Conservation (phyloP, 2,329 filamentous ascomycete species). For the Madurella fahalii region DNA sequence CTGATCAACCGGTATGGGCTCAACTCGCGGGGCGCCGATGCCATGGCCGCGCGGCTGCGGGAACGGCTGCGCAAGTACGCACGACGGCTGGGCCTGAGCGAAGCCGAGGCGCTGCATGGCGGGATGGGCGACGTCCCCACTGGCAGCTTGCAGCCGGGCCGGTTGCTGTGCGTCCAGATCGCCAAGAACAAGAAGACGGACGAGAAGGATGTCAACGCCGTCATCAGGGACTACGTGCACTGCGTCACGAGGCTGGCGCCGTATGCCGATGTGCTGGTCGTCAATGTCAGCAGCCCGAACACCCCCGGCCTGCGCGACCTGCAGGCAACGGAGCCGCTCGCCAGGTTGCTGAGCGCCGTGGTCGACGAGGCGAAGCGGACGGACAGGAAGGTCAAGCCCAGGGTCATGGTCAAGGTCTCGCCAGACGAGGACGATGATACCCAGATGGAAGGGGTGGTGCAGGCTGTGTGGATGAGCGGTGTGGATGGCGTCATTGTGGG, state of each 20-base stretch:
- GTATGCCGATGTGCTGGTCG: slow-evolving; percentile 94
- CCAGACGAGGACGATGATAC: slow-evolving; percentile 86
- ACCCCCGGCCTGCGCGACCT: slow-evolving; percentile 85
- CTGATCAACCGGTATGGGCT: slow-evolving; percentile 95
- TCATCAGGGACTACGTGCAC: slow-evolving; percentile 79
- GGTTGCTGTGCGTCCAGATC: slow-evolving; percentile 83
- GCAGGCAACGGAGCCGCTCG: slow-evolving; percentile 79
- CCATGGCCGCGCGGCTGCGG: slow-evolving; percentile 73
- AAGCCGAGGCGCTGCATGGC: slow-evolving; percentile 71
- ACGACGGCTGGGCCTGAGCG: slow-evolving; percentile 63
- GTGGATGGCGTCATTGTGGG: slow-evolving; percentile 96
- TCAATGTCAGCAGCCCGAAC: slow-evolving; percentile 96
- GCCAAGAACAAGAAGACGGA: slow-evolving; percentile 96
- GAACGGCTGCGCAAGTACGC: slow-evolving; percentile 77
- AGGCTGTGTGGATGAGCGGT: slow-evolving; percentile 76
- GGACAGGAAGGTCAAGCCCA: slow-evolving; percentile 67
- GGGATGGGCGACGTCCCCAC: slow-evolving; percentile 68
- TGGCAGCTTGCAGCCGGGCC: slow-evolving; percentile 71
- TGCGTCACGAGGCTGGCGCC: slow-evolving; percentile 78
- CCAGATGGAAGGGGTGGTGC: slow-evolving; percentile 83
- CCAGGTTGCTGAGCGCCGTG: slow-evolving; percentile 73
- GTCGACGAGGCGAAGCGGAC: slow-evolving; percentile 70
- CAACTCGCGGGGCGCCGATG: slow-evolving; percentile 85
- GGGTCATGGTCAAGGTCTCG: slow-evolving; percentile 96
- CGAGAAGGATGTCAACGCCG: slow-evolving; percentile 76